Percentiles rank a stretch among this genome's conserved stretches.
Evolutionary conservation across 352 stramenopile genomes (phyloP).

Genomic region (Globisporangium cystogenes): DNA sequence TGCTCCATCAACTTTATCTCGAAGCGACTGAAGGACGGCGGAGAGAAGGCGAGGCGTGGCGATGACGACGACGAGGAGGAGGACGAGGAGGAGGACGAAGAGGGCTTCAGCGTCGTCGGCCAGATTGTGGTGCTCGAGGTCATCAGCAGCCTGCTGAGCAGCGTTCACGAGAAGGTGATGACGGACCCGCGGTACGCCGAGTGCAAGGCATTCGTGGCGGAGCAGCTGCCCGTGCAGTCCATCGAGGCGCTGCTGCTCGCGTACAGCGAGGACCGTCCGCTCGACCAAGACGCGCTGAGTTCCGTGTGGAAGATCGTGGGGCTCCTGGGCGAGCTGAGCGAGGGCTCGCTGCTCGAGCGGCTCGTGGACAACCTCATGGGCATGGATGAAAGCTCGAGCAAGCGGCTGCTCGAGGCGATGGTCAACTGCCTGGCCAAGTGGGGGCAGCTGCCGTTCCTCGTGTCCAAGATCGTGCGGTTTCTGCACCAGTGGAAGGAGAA

Average conservation of each 20-base stretch:
- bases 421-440: constrained; percentile 73
- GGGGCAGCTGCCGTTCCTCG: constrained; percentile 62
- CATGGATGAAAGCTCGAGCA: constrained; percentile 68
- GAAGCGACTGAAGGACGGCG: constrained; percentile 49
- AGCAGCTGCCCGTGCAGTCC: constrained; percentile 58
- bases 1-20: constrained; percentile 79
- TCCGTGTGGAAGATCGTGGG: constrained; percentile 74
- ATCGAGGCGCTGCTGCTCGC: constrained; percentile 58
- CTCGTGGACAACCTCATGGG: constrained; percentile 64
- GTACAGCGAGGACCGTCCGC: constrained; percentile 52
- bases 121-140: constrained; percentile 75
- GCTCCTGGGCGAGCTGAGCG: constrained; percentile 54
- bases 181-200: constrained; percentile 60
- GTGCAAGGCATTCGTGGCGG: constrained; percentile 65
- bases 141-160: constrained; percentile 67
- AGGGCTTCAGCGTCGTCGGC: constrained; percentile 59
- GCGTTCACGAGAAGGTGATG: constrained; percentile 66
- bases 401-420: constrained; percentile 73
- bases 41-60: constrained; percentile 16
- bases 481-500: constrained; percentile 51
- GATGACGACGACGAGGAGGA: constrained; percentile 35
- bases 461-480: constrained; percentile 53
- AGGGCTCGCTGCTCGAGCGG: constrained; percentile 49
- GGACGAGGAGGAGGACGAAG: constrained; percentile 60
- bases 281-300: constrained; percentile 63